These are phyloP conservation scores for Hymenotorrendiella dingleyae DNA, from an alignment of 2,329 filamentous ascomycete genomes.

Conservation along the genomic window DNA sequence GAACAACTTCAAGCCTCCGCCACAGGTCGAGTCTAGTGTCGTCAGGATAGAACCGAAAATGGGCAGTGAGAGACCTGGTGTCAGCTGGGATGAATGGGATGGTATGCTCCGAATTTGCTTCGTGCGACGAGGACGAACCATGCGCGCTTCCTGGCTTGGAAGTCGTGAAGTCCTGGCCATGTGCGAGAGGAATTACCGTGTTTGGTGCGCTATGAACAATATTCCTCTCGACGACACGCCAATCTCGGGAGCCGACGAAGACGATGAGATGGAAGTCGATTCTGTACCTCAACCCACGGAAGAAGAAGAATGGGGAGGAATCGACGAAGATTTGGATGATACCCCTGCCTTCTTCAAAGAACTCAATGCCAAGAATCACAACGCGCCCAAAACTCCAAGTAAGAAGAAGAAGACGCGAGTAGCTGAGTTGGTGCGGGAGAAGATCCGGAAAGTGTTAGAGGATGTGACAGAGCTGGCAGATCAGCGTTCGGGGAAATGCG, in stretches of 20 bases:
- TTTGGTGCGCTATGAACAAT: constrained; percentile 84
- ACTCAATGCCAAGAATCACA: constrained; percentile 32
- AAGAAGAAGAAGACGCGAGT: constrained; percentile 75
- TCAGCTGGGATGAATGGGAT: constrained; percentile 94
- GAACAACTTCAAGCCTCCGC: constrained; percentile 95
- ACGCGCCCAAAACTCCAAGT: constrained; percentile 53
- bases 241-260: constrained; percentile 38
- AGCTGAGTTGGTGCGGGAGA: constrained; percentile 74
- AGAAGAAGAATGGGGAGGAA: constrained; percentile 45
- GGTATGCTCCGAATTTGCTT: constrained; percentile 79
- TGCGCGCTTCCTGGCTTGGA: constrained; percentile 74
- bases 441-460: constrained; percentile 80
- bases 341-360: constrained; percentile 82
- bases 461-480: constrained; percentile 74
- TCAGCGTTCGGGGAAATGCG: constrained; percentile 76
- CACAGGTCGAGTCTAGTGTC: constrained; percentile 85
- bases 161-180: constrained; percentile 76
- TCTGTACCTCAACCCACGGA: constrained; percentile 37
- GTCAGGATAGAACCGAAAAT: constrained; percentile 85
- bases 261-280: constrained; percentile 41
- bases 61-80: constrained; percentile 69
- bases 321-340: constrained; percentile 59
- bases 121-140: constrained; percentile 83
- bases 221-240: constrained; percentile 67
- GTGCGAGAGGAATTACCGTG: constrained; percentile 81